phyloP scores from a whole-genome alignment of 768 basidiomycete species.

The Scleroderma citrinum region DNA sequence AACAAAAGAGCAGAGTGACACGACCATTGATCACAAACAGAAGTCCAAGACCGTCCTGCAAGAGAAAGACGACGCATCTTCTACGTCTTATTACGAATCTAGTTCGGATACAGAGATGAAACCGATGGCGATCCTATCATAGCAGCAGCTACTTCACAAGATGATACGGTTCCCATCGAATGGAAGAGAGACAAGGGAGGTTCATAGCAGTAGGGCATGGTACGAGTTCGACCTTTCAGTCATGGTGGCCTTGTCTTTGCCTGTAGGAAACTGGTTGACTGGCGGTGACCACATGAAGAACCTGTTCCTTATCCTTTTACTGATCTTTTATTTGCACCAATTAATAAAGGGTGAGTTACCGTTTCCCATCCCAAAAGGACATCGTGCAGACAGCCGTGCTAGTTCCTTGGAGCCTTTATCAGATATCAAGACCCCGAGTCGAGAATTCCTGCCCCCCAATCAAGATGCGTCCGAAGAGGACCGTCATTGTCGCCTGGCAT shows the following conservation, averaged over 20 bases:
- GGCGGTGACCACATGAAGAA: conserved; percentile 77
- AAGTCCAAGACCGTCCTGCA: too few species aligned
- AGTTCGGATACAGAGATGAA: too few species aligned
- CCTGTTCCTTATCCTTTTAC: conserved; percentile 56
- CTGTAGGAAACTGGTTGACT: conserved; percentile 74
- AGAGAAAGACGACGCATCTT: too few species aligned
- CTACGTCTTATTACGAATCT: too few species aligned
- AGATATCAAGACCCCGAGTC: conserved; percentile 44
- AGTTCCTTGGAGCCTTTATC: conserved; percentile 70
- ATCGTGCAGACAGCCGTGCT: background rate
- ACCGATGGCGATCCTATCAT: too few species aligned
- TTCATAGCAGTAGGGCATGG: conserved; percentile 36
- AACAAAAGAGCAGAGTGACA: too few species aligned
- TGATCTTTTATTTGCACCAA: conserved; percentile 77
- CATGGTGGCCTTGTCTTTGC: conserved; percentile 65
- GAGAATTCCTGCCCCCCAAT: conserved; percentile 17
- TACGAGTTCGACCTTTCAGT: conserved; percentile 70
- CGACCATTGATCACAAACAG: too few species aligned
- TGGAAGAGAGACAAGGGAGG: conserved; percentile 10
- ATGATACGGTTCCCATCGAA: too few species aligned
- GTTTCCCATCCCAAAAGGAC: background rate
- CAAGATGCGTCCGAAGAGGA: conserved; percentile 30
- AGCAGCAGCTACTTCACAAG: too few species aligned
- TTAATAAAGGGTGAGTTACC: conserved; percentile 61
- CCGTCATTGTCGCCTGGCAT: conserved; percentile 38